Evolutionary conservation across 768 basidiomycete genomes (phyloP), one percentile per base, ranked within the genome.

Genomic region (Pisolithus microcarpus): DNA sequence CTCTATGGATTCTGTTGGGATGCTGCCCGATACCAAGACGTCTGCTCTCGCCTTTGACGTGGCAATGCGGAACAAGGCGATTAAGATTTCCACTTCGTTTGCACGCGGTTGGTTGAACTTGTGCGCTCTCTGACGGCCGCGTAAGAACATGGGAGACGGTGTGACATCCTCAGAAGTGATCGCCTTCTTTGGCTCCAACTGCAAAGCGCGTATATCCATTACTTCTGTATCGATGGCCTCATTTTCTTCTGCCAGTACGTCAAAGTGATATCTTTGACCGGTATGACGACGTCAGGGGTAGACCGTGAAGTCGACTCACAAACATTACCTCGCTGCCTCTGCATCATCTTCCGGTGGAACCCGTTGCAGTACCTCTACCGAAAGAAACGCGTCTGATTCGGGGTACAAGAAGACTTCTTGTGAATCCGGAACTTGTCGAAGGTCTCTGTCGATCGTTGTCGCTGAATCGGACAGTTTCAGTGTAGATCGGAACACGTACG

Each of bases 381-480:
- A 78, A 55, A 94, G 76, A 61, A 86, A 91, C 57, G 82, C 72
- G 45, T 75, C 75, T 5, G 82, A 86, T 23, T 80, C 67, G 6
- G 79, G 78, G 49, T 83, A 84, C 50, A 96, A 65, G 68, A 91
- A 87, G 38, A 96, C 95, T 63, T 98, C 96, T 67, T 99, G 95
- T 4, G 82, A 91, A 64, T 98, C 87, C 13, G 96, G 94, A 11
- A 99, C 75, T 69, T 97, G 89, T 49, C 95, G 90, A 6, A 84
- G 52, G 46, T 75, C 70, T 52, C 84, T 85, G 61, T 48, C 31
- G 37, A 37, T 7, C 19, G 19, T 28, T 19, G 38, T 56, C 36
- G 48, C 8, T 18, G 26, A 26, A 4, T 19, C 16, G 38, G 19
- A 43, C 37, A 26, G 23, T 4, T 15, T n/a, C 19, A 34, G 34